A percentile compares a stretch with the other conserved stretches of the same genome.
Conservation (phyloP, 2,329 filamentous ascomycete species). For the Simplicillium sp. region DNA sequence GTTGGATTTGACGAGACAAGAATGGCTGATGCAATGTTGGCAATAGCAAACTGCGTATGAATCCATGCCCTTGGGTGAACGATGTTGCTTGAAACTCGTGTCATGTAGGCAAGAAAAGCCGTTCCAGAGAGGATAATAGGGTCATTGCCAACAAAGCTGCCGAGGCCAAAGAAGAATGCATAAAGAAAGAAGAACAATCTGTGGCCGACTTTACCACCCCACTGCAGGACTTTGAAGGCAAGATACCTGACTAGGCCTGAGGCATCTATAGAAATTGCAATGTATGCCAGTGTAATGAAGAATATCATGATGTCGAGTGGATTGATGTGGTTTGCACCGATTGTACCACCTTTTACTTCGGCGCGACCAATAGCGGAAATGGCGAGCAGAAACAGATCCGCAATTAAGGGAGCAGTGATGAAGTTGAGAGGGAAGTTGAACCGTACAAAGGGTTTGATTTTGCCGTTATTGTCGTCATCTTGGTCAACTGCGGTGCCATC, state of each 20-base stretch:
- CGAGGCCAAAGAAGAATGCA: conserved; percentile 59
- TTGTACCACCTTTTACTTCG: conserved; percentile 60
- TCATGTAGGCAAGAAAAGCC: conserved; percentile 70
- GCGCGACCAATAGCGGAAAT: conserved; percentile 56
- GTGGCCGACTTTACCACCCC: conserved; percentile 58
- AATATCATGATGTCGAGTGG: conserved; percentile 68
- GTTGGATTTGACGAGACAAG: conserved; percentile 72
- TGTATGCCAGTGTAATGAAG: conserved; percentile 66
- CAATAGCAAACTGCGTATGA: conserved; percentile 59
- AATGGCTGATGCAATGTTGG: conserved; percentile 66
- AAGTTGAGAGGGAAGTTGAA: conserved; percentile 59
- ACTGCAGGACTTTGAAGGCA: conserved; percentile 60
- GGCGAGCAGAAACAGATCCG: conserved; percentile 61
- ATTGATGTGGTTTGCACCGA: conserved; percentile 55
- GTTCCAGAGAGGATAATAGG: conserved; percentile 68
- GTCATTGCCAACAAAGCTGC: conserved; percentile 64
- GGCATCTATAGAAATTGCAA: conserved; percentile 68
- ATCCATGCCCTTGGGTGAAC: conserved; percentile 64
- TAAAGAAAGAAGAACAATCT: conserved; percentile 65
- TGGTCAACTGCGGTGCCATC: conserved; percentile 11
- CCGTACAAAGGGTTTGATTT: conserved; percentile 31
- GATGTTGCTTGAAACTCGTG: conserved; percentile 64
- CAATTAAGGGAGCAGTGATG: conserved; percentile 60
- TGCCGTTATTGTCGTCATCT: conserved; percentile 16
- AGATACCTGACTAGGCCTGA: conserved; percentile 63